A percentile compares a stretch with the other conserved stretches of the same genome.
Evolutionary conservation across 768 basidiomycete genomes (phyloP).

Genomic region (Hirschioporus abietinus): DNA sequence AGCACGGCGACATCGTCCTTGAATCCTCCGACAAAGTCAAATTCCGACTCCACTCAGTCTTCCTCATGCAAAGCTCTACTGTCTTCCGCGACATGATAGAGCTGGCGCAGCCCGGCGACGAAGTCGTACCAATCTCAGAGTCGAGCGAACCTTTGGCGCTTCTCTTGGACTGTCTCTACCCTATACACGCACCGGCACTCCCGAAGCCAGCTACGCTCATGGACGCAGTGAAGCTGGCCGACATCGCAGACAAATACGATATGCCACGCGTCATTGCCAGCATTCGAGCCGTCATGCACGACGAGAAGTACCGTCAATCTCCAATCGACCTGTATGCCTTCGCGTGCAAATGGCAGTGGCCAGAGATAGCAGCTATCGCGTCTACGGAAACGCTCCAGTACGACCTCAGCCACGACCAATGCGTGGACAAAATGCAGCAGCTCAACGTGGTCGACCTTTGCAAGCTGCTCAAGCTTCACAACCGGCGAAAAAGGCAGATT

Average conservation of each 20-base stretch:
- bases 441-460: too few species aligned
- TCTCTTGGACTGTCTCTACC: background rate
- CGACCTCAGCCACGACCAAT: background rate
- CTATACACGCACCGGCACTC: background rate
- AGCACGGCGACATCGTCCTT: conserved; percentile 3
- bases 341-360: background rate
- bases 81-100: conserved; percentile 3
- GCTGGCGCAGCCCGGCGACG: background rate
- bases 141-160: background rate
- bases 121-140: background rate
- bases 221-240: background rate
- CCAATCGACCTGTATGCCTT: conserved; percentile 1
- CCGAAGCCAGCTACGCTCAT: background rate
- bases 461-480: too few species aligned
- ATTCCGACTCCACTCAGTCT: background rate
- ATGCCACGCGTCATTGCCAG: background rate
- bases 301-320: background rate
- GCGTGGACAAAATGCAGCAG: too few species aligned
- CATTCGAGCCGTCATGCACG: too few species aligned
- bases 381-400: background rate
- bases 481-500: too few species aligned
- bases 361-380: background rate
- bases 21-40: background rate
- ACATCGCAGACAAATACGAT: background rate
- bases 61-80: background rate